Base-by-base conservation (phyloP, 148 eudicot species). In the Cornus florida region DNA sequence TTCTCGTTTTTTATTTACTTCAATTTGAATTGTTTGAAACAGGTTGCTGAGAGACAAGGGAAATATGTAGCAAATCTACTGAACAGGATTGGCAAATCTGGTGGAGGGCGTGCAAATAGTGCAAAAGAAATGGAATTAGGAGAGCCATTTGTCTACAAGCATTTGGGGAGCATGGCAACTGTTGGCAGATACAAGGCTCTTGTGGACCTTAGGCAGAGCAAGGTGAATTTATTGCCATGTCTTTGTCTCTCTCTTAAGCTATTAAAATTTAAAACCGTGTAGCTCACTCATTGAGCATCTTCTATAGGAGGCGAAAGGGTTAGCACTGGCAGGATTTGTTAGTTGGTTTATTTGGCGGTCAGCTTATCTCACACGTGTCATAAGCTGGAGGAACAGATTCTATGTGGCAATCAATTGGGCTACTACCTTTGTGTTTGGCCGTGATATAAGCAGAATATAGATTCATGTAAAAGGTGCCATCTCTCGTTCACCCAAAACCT, bases 11-110 rank as follows among this genome's bases (percentile, higher is more conserved):
- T 60, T 77, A 64, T 65, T 4, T 62, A 62, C 60, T 32, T 79
- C 57, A 32, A 72, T 72, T 65, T 43, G 79, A 50, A 73, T 9
- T 57, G n/a, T 71, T 24, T 82, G 75, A 50, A 78, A 62, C 84
- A 95, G 99, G 99, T 96, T 73, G 99, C 99, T 31, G 99, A 96
- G 89, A 87, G 99, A 74, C 97, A 96, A 80, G 99, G 99, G 43
- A 93, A 92, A 75, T 96, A 92, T 81, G 77, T 93, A 33, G 97
- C 99, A 39, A 75, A 59, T 39, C 84, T 80, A 33, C 78, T 96
- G 89, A 96, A 96, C 86, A 85, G 13, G 74, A 48, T 96, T 12
- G 98, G 95, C 24, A 88, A 91, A 83, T 91, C 87, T 60, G 95
- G 97, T 6, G 92, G 95, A 14, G 98, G 92, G 32, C 93, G 79